A percentile compares a stretch with the other conserved stretches of the same genome.
phyloP scores from a whole-genome alignment of 1,284 basidiomycete species.

The Malassezia obtusa region DNA sequence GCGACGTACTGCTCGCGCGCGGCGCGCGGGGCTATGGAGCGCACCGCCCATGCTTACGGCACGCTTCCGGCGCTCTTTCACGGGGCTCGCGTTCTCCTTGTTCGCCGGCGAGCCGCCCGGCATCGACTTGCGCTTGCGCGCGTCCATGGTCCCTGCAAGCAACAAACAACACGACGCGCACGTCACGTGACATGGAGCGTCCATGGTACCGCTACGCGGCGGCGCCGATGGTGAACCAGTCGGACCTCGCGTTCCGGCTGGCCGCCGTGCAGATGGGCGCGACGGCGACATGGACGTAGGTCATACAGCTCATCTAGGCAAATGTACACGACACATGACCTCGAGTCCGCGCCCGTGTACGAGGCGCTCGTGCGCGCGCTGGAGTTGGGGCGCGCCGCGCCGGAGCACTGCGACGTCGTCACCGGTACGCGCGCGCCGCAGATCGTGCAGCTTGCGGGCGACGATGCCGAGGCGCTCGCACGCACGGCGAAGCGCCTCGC shows the following conservation, averaged over 20 bases:
- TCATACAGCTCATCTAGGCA: slow-evolving; percentile 12
- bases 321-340: slow-evolving; percentile 26
- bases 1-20: not conserved
- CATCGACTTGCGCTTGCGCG: slow-evolving; percentile 8
- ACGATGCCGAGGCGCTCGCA: slow-evolving; percentile 57
- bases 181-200: slow-evolving; percentile 12
- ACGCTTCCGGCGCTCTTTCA: not conserved
- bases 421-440: slow-evolving; percentile 50
- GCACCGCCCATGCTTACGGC: slow-evolving; percentile 2
- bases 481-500: slow-evolving; percentile 57
- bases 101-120: not conserved
- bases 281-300: slow-evolving; percentile 31
- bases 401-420: slow-evolving; percentile 11
- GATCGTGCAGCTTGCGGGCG: slow-evolving; percentile 63
- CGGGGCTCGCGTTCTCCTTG: not conserved
- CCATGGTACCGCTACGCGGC: slow-evolving; percentile 22
- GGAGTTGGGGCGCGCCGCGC: slow-evolving; percentile 18
- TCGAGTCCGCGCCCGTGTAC: slow-evolving; percentile 15
- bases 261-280: slow-evolving; percentile 31
- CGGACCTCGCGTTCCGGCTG: slow-evolving; percentile 34
- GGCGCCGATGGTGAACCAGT: slow-evolving; percentile 41
- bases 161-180: not conserved
- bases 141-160: slow-evolving; percentile 1
- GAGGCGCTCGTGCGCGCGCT: slow-evolving; percentile 21
- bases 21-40: not conserved